These are phyloP conservation scores for Ocimum tenuiflorum DNA, from an alignment of 257 asterid genomes.

Conservation along the genomic window DNA sequence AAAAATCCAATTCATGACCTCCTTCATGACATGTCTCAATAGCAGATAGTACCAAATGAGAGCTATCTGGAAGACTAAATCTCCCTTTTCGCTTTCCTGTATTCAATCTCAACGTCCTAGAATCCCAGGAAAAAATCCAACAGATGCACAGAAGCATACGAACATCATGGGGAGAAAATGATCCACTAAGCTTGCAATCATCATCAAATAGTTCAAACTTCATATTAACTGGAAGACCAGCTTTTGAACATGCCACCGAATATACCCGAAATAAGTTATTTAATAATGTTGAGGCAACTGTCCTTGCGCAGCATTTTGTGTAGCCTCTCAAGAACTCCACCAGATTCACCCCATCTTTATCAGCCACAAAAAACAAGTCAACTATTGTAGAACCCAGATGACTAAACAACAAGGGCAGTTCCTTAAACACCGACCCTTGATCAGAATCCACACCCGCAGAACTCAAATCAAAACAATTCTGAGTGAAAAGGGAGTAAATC, in stretches of 20 bases:
- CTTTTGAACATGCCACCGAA: constrained; percentile 41
- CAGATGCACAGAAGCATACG: constrained; percentile 54
- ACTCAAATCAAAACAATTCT: constrained; percentile 63
- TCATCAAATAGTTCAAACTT: constrained; percentile 56
- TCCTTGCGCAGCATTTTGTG: constrained; percentile 62
- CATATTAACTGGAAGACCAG: constrained; percentile 54
- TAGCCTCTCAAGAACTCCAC: constrained; percentile 77
- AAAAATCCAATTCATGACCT: constrained; percentile 35
- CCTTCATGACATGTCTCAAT: constrained; percentile 47
- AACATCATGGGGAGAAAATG: constrained; percentile 39
- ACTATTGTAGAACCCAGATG: constrained; percentile 62
- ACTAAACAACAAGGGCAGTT: constrained; percentile 37
- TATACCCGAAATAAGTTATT: constrained; percentile 49
- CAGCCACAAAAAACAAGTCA: constrained; percentile 58
- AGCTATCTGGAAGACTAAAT: constrained; percentile 54
- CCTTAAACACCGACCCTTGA: constrained; percentile 33
- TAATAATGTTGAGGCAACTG: constrained; percentile 51
- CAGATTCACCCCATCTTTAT: constrained; percentile 61
- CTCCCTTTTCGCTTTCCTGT: constrained; percentile 22
- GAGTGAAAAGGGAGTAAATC: constrained; percentile 20
- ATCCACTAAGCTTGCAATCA: constrained; percentile 58
- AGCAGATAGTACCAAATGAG: constrained; percentile 64
- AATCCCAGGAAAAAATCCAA: constrained; percentile 71
- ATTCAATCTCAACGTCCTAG: constrained; percentile 31
- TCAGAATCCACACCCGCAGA: constrained; percentile 35